Percentiles rank a stretch among this genome's conserved stretches.
Evolutionary conservation across 176 grass and related monocot species (phyloP).

Genomic region (sorghum (Sorghum bicolor)): Sorghum_bicolor_NCBIv3 NC_012873.2:12208001-12208500

Average conservation of each 20-base stretch:
- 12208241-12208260: not conserved
- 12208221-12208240: not conserved
- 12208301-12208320: not conserved
- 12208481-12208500: too few relatives aligned
- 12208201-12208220: constrained; percentile 17
- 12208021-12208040: not conserved
- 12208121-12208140: constrained; percentile 33
- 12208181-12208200: constrained; percentile 15
- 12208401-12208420: too few relatives aligned
- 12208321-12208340: not conserved
- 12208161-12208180: constrained; percentile 7
- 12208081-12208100: constrained; percentile 7
- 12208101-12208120: not conserved
- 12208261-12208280: not conserved
- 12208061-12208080: not conserved
- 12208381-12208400: too few relatives aligned
- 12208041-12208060: constrained; percentile 18
- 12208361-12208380: not conserved
- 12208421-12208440: too few relatives aligned
- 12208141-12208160: not conserved
- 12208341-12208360: not conserved
- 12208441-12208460: too few relatives aligned
- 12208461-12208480: too few relatives aligned
- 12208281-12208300: not conserved
- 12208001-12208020: not conserved